Evolutionary conservation across 768 basidiomycete species (phyloP).

Genomic region (Mrakia hoshinonis): DNA sequence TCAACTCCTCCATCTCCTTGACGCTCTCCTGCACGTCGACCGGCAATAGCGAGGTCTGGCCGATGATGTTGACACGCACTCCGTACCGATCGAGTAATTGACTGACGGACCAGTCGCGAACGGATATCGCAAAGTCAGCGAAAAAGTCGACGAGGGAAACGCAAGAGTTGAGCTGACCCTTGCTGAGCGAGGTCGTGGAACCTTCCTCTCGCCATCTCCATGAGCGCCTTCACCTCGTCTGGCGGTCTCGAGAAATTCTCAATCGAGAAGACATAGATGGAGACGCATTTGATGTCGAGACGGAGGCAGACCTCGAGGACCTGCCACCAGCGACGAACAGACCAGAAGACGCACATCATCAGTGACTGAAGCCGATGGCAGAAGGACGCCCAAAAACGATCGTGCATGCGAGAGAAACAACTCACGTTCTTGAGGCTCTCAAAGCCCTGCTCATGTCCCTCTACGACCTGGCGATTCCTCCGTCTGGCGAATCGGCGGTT

Average conservation of each 20-base stretch:
- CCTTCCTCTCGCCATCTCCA: constrained; percentile 71
- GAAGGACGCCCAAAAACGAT: background rate
- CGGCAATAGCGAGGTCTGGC: constrained; percentile 66
- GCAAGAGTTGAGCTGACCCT: constrained; percentile 52
- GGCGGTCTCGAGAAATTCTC: constrained; percentile 87
- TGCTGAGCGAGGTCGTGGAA: constrained; percentile 67
- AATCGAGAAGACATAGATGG: constrained; percentile 95
- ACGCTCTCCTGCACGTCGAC: constrained; percentile 61
- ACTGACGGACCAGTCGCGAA: constrained; percentile 42
- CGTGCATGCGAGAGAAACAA: background rate
- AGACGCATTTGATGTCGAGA: constrained; percentile 71
- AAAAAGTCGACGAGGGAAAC: background rate
- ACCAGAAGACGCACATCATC: background rate
- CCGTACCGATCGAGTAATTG: constrained; percentile 72
- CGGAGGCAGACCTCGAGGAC: constrained; percentile 74
- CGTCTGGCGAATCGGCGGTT: constrained; percentile 73
- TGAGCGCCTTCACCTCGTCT: constrained; percentile 77
- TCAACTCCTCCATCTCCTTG: constrained; percentile 64
- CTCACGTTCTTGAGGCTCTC: constrained; percentile 66
- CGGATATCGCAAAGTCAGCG: background rate
- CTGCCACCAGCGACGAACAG: constrained; percentile 43
- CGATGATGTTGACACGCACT: constrained; percentile 74
- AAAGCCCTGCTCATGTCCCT: constrained; percentile 83
- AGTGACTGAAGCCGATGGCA: background rate
- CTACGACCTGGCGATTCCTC: constrained; percentile 51